Base-by-base conservation (phyloP, 139 green algal genomes). In the Ettlia oleoabundans region DNA sequence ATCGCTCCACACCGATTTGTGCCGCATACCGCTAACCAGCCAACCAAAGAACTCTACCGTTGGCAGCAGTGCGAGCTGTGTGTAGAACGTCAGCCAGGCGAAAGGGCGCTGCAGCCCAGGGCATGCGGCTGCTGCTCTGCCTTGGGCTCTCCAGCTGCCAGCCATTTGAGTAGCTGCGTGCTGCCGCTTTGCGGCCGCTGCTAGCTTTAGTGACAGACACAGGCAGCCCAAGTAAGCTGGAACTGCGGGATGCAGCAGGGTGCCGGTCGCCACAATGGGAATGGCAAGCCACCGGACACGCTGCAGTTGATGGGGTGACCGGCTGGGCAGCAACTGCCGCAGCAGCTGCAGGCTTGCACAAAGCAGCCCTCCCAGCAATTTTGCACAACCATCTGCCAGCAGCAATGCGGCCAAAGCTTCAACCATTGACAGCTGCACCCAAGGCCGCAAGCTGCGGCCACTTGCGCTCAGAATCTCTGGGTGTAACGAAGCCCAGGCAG, bases 401-500 rank as follows among this genome's bases (percentile, higher is more conserved):
- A 52, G 18, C 73, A 80, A 9, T 13, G 73, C 73, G 28, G 53
- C 53, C 52, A 80, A 24, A 22, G 37, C 73, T 26, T 80, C 73
- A 2, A 52, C 73, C 9, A 28, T 53, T 13, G 53, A 69, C 52
- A 80, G 73, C 0, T 26, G 58, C 52, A 68, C 35, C 73, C 52
- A 68, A 35, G 73, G 73, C 4, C 32, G 42, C 30, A 15, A 6
- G 24, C 26, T 22, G 53, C 52, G 30, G 73, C 6, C 35, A 0
- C 37, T 3, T 26, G 37, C 35, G n/a, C 7, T 15, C n/a, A 78
- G 26, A 24, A 4, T 30, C 8, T 32, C 51, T 0, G 71, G 71
- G 71, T 47, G 71, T 51, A 51, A 32, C 32, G 71, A 78, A 22
- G 18, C 71, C 71, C 71, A 78, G 32, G 73, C 73, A 0, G 73